These are phyloP conservation scores for Botrytis porri DNA, from an alignment of 2,329 filamentous ascomycete species.

Conservation along the genomic window DNA sequence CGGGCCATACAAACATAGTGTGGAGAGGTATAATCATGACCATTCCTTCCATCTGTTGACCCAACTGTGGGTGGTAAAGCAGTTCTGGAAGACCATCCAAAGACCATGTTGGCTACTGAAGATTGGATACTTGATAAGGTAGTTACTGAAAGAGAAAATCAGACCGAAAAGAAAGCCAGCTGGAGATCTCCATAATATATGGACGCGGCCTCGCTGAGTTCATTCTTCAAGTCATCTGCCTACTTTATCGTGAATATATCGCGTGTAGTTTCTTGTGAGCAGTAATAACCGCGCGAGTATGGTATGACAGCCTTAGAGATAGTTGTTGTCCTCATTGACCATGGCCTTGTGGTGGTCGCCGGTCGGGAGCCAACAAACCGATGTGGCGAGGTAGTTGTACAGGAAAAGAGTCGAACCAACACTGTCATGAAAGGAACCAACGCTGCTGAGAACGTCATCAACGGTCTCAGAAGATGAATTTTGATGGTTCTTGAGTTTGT, in stretches of 20 bases:
- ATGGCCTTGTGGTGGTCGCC: neutral
- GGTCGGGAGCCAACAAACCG: neutral
- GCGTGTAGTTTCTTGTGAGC: neutral
- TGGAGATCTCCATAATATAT: neutral
- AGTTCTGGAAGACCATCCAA: neutral
- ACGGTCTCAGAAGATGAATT: neutral
- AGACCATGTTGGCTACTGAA: slow-evolving; percentile 6
- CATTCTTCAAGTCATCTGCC: slow-evolving; percentile 1
- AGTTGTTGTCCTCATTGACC: slow-evolving; percentile 5
- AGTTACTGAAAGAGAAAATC: neutral
- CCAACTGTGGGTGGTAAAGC: slow-evolving; percentile 2
- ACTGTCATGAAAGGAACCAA: neutral
- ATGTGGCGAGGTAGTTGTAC: slow-evolving; percentile 5
- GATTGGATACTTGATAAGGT: neutral
- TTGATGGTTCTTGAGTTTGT: neutral
- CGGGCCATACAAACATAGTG: neutral
- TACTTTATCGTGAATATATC: neutral
- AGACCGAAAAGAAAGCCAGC: slow-evolving; percentile 1
- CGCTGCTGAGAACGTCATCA: neutral
- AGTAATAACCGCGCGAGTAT: slow-evolving; percentile 10
- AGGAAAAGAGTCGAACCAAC: slow-evolving; percentile 11
- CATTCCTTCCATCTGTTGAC: neutral
- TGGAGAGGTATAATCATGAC: neutral
- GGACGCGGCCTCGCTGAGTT: neutral
- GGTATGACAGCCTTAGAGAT: neutral